A percentile compares a stretch with the other conserved stretches of the same genome.
phyloP scores from a whole-genome alignment of 139 green algal species.

The Haematococcus sp. region DNA sequence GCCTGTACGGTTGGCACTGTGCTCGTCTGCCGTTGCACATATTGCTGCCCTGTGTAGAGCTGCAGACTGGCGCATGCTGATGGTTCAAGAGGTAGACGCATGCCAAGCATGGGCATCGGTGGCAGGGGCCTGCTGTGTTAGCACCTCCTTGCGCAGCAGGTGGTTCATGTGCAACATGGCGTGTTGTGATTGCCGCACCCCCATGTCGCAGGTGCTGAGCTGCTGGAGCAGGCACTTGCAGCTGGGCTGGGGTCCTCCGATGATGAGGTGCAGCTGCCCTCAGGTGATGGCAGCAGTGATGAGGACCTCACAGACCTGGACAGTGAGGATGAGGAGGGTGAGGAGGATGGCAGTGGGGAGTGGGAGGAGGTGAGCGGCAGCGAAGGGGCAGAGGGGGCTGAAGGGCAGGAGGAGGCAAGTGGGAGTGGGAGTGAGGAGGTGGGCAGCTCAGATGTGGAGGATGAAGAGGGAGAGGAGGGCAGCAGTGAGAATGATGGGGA shows the following conservation, averaged over 20 bases:
- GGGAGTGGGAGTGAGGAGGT: slow-evolving; percentile 18
- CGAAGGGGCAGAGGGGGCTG: neutral
- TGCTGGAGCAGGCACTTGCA: slow-evolving; percentile 72
- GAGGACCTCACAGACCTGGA: slow-evolving; percentile 4
- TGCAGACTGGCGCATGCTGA: too few relatives aligned
- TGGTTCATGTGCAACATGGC: too few relatives aligned
- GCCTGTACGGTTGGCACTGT: too few relatives aligned
- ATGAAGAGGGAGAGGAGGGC: slow-evolving; percentile 20
- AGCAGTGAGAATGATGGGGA: slow-evolving; percentile 21
- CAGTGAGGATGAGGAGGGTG: slow-evolving; percentile 8
- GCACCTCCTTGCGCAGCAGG: too few relatives aligned
- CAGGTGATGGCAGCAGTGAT: slow-evolving; percentile 12
- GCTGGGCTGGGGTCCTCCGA: slow-evolving; percentile 19
- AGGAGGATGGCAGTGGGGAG: neutral
- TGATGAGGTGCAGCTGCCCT: slow-evolving; percentile 6
- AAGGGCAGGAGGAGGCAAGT: slow-evolving; percentile 11
- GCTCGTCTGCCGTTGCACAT: too few relatives aligned
- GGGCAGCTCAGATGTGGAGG: slow-evolving; percentile 10
- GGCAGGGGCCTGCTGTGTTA: too few relatives aligned
- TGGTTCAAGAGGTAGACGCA: too few relatives aligned
- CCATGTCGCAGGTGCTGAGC: slow-evolving; percentile 79
- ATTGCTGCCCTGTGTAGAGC: too few relatives aligned
- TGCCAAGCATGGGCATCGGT: too few relatives aligned
- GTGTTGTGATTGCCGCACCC: too few relatives aligned
- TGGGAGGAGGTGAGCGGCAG: neutral